Percentiles rank a stretch among this genome's conserved stretches.
phyloP scores from a whole-genome alignment of 2,329 filamentous ascomycete species.

The Stagonosporopsis rhizophila region DNA sequence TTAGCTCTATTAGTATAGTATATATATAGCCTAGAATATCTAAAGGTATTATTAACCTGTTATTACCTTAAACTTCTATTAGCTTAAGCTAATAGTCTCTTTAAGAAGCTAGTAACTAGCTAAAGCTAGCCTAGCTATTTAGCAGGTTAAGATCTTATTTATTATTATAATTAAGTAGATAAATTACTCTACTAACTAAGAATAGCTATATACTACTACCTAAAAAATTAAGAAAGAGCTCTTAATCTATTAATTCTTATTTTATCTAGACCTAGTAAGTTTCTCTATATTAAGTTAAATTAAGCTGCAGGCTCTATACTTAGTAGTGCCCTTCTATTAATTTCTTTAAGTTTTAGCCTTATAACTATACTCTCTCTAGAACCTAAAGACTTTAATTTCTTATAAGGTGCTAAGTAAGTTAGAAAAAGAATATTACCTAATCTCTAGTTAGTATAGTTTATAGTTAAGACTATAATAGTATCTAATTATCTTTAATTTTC shows the following conservation, averaged over 20 bases:
- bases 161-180: neutral
- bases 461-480: neutral
- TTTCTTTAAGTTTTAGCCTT: neutral
- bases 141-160: neutral
- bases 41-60: neutral
- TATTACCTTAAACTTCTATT: neutral
- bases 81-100: neutral
- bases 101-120: neutral
- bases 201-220: neutral
- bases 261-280: conserved; percentile 50
- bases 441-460: neutral
- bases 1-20: neutral
- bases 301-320: neutral
- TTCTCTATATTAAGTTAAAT: neutral
- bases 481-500: neutral
- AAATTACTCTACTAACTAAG: neutral
- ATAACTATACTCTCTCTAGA: neutral
- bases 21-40: neutral
- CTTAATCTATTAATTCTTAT: conserved; percentile 53
- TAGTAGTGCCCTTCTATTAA: neutral
- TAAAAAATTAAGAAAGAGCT: conserved; percentile 22
- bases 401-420: neutral
- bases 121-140: neutral
- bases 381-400: neutral
- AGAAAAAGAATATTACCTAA: neutral